Evolutionary conservation across 139 green algal species (phyloP).

Genomic region (Diplosphaera chodatii): DNA sequence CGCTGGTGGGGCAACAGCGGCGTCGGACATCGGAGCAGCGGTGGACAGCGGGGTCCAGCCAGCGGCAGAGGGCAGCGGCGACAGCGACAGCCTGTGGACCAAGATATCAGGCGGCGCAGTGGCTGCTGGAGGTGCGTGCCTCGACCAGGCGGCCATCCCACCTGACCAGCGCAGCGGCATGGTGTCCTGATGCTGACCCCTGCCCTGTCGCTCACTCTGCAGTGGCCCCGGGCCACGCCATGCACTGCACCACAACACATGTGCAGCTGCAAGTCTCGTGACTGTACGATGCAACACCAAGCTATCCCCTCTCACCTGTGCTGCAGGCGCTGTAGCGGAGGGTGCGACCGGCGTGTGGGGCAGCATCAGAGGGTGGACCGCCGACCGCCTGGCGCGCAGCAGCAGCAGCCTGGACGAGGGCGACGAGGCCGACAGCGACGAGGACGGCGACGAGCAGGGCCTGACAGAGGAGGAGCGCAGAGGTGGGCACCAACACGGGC

Average conservation of each 20-base stretch:
- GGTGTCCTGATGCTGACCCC: no score
- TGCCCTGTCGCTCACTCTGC: no score
- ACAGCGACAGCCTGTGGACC: neutral
- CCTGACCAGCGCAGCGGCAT: no score
- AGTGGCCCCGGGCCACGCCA: no score
- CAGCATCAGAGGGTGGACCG: neutral
- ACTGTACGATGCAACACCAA: no score
- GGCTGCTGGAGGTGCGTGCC: constrained; percentile 8
- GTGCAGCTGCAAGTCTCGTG: no score
- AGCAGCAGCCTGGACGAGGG: neutral
- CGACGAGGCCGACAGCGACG: neutral
- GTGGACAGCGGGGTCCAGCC: no score
- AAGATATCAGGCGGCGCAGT: neutral
- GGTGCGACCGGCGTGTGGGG: neutral
- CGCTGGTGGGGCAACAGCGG: no score
- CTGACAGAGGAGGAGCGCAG: neutral
- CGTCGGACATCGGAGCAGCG: no score
- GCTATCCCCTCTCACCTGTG: constrained; percentile 6
- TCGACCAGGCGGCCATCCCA: no score
- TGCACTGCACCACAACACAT: no score
- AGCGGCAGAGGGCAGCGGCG: neutral
- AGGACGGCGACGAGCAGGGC: neutral
- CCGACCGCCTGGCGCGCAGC: neutral
- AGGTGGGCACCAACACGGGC: no score
- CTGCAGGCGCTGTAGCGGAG: neutral